These are phyloP conservation scores for Chaetomium cochliodes DNA, from an alignment of 495 filamentous ascomycete species.

Conservation along the genomic window DNA sequence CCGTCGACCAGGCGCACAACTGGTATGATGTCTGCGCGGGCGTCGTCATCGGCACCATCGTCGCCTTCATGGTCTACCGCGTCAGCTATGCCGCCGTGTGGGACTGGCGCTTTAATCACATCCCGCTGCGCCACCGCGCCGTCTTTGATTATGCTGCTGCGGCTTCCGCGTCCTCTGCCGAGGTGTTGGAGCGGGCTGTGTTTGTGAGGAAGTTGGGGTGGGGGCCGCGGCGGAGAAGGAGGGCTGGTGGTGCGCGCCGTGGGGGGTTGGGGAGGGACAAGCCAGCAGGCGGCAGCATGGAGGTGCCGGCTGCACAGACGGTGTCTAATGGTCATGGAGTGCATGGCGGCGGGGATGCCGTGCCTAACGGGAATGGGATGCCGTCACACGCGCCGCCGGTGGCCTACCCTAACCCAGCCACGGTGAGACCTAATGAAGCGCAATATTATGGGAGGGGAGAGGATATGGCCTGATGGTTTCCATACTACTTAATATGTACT, in stretches of 20 bases:
- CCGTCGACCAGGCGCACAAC: constrained; percentile 62
- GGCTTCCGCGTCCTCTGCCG: background rate
- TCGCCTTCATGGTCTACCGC: constrained; percentile 57
- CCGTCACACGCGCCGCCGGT: background rate
- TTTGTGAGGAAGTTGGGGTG: constrained; percentile 21
- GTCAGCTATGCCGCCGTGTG: constrained; percentile 58
- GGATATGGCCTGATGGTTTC: background rate
- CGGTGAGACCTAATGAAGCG: background rate
- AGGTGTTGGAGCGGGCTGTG: constrained; percentile 1
- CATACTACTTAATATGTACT: no score
- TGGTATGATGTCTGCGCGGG: constrained; percentile 61
- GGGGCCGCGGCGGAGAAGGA: constrained; percentile 15
- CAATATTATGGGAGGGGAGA: background rate
- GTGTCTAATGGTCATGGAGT: background rate
- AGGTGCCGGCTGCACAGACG: background rate
- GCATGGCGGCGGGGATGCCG: background rate
- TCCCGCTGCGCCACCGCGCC: constrained; percentile 39
- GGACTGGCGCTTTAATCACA: constrained; percentile 58
- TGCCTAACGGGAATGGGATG: background rate
- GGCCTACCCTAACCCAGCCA: background rate
- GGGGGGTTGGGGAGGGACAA: constrained; percentile 6
- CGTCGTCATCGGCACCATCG: constrained; percentile 54
- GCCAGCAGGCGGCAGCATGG: constrained; percentile 1
- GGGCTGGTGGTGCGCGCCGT: background rate
- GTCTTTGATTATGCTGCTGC: constrained; percentile 18